Base-by-base conservation (phyloP, 2,329 filamentous ascomycete genomes). In the Botrytis sinoallii region DNA sequence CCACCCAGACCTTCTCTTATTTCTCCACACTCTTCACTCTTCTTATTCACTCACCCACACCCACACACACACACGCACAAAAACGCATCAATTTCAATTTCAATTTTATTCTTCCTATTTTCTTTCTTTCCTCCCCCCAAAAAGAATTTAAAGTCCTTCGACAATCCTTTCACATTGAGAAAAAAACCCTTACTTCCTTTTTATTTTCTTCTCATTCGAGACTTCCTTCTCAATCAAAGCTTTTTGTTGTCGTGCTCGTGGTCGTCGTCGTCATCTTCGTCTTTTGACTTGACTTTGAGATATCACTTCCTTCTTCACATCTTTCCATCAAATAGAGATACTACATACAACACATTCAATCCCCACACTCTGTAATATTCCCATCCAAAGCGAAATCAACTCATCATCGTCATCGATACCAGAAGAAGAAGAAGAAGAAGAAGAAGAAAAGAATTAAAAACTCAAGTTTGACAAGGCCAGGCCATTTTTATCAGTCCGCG, bases 21-120 rank as follows among this genome's bases (percentile, higher is more conserved):
- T 57, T 65, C 60, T 65, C 60, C 63, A 63, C 60, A 70, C 55
- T 44, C 60, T 48, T 48, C 25, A 16, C 48, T 12, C 48, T n/a
- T 55, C 7, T 55, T 42, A 42, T 42, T 52, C 46, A 52, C 46
- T 52, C 59, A 42, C 40, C 14, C 12, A 32, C 35, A 38, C 35
- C 7, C 35, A 42, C 12, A 42, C n/a, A 40, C 29, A 44, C 16
- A 10, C 9, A 42, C 61, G 32, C 61, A 64, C 61, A 44, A 65
- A 65, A 32, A 66, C 70, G n/a, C 60, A 65, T 71, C 44, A 63
- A 71, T 40, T 71, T 59, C 7, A 29, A 38, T 71, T 52, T 63
- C 7, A 29, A 38, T 71, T 52, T 63, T 40, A n/a, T 42, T 63
- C 6, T 57, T 63, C 9, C n/a, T 2, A 29, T 57, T 40, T 52